These are phyloP conservation scores for Pholiota molesta DNA, from an alignment of 768 basidiomycete genomes.

Conservation along the genomic window DNA sequence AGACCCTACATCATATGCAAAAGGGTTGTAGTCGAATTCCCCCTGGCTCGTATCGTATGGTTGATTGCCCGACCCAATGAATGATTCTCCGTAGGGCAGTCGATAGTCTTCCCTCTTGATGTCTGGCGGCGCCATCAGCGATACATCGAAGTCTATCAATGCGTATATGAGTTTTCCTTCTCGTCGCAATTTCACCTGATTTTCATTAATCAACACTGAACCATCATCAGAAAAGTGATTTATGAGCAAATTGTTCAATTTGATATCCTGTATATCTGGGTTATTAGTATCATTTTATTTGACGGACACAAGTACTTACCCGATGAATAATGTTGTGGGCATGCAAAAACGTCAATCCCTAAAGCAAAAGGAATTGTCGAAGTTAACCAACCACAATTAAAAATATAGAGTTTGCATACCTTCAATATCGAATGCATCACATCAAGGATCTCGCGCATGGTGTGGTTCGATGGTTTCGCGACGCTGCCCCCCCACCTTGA, in stretches of 20 bases:
- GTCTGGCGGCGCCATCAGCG: neutral
- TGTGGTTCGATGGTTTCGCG: neutral
- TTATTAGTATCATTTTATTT: neutral
- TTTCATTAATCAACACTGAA: no score
- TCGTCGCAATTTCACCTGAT: neutral
- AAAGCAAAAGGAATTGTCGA: neutral
- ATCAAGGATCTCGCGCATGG: neutral
- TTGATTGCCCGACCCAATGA: neutral
- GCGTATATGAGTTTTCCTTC: neutral
- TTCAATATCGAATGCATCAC: neutral
- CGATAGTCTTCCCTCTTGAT: neutral
- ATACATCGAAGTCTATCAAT: conserved; percentile 1
- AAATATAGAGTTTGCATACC: neutral
- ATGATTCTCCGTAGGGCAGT: neutral
- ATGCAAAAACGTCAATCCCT: neutral
- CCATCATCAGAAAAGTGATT: no score
- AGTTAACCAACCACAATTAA: neutral
- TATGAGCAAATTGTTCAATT: neutral
- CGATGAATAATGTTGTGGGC: neutral
- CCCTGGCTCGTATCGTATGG: conserved; percentile 9
- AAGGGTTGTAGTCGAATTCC: conserved; percentile 28
- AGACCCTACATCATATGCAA: conserved; percentile 24
- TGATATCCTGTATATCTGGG: neutral
- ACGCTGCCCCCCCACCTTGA: neutral
- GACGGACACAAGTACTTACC: neutral